Evolutionary conservation across 2,329 filamentous ascomycete genomes (phyloP).

Genomic region (Acrocalymma vagum): DNA sequence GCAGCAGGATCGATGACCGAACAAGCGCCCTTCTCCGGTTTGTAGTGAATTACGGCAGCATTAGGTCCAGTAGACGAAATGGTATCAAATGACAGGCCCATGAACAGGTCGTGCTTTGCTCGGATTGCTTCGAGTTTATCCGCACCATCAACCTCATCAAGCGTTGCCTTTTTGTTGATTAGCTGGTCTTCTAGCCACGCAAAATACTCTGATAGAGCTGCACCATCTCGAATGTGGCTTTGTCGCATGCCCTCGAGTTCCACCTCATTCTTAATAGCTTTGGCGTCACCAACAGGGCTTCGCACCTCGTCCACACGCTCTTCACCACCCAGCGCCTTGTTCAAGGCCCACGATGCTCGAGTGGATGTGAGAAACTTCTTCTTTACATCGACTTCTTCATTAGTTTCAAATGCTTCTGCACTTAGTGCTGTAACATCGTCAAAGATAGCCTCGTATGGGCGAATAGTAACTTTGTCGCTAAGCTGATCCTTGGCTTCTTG

Average conservation of each 20-base stretch:
- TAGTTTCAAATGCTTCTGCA: conserved; percentile 45
- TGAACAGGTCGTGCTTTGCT: conserved; percentile 75
- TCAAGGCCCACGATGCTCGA: conserved; percentile 92
- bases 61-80: conserved; percentile 95
- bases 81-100: conserved; percentile 91
- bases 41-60: conserved; percentile 96
- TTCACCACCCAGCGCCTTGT: conserved; percentile 84
- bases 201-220: conserved; percentile 90
- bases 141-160: conserved; percentile 92
- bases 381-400: conserved; percentile 41
- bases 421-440: conserved; percentile 75
- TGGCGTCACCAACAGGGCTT: conserved; percentile 88
- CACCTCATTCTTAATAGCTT: conserved; percentile 91
- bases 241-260: conserved; percentile 93
- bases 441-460: conserved; percentile 85
- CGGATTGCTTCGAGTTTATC: conserved; percentile 86
- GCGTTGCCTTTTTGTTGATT: conserved; percentile 71
- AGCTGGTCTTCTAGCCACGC: conserved; percentile 96
- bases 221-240: conserved; percentile 93
- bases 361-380: conserved; percentile 85
- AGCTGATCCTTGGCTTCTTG: conserved; percentile 75
- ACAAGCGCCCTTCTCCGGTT: conserved; percentile 81
- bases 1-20: conserved; percentile 82
- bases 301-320: conserved; percentile 84
- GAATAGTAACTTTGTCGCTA: conserved; percentile 72